A percentile compares a stretch with the other conserved stretches of the same genome.
Evolutionary conservation across 352 stramenopile species (phyloP).

Genomic region (Phytophthora hybrid): DNA sequence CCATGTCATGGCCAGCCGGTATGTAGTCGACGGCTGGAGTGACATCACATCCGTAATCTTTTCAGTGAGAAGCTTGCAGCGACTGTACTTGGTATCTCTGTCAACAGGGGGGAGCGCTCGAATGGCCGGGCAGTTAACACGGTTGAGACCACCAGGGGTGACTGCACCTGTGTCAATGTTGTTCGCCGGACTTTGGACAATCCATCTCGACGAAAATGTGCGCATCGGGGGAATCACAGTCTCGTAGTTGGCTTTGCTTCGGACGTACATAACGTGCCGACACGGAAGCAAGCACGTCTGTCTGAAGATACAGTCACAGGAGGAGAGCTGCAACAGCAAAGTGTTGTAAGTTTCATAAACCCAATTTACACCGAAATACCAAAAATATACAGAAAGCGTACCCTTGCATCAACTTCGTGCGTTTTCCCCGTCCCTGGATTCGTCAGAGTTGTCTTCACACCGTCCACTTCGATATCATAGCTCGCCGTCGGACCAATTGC

Average conservation of each 20-base stretch:
- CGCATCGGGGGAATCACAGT: slow-evolving; percentile 12
- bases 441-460: too few species aligned
- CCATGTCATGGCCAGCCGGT: slow-evolving; percentile 5
- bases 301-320: too few species aligned
- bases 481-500: too few species aligned
- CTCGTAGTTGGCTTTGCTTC: slow-evolving; percentile 5
- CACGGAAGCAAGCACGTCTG: not conserved
- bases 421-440: too few species aligned
- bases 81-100: slow-evolving; percentile 3
- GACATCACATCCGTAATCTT: slow-evolving; percentile 11
- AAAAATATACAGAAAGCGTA: too few species aligned
- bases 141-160: not conserved
- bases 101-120: not conserved
- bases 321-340: too few species aligned
- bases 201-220: not conserved
- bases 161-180: slow-evolving; percentile 13
- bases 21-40: slow-evolving; percentile 12
- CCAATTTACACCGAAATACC: too few species aligned
- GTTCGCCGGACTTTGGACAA: slow-evolving; percentile 3
- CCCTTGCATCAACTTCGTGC: too few species aligned
- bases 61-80: not conserved
- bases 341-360: too few species aligned
- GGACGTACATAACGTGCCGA: slow-evolving; percentile 17
- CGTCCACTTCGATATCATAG: too few species aligned
- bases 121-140: not conserved